phyloP scores from a whole-genome alignment of 1,139 yeast species.

The Hemisphaericaspora subhashii region DNA sequence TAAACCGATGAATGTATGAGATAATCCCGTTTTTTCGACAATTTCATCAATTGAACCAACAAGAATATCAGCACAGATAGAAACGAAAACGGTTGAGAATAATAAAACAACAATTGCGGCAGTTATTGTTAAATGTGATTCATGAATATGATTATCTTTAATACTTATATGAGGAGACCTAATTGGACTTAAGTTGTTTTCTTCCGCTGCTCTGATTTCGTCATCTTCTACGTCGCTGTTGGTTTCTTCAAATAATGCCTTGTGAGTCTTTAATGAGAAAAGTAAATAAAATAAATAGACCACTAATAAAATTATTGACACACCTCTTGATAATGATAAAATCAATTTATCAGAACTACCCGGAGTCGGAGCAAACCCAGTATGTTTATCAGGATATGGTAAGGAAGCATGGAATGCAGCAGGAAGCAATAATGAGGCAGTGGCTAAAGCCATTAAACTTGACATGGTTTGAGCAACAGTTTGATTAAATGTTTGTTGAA shows the following conservation, averaged over 20 bases:
- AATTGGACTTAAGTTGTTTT: slow-evolving; percentile 12
- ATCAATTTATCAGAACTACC: slow-evolving; percentile 51
- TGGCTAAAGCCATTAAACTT: slow-evolving; percentile 85
- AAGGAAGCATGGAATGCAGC: slow-evolving; percentile 93
- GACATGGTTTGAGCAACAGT: slow-evolving; percentile 98
- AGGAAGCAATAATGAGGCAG: slow-evolving; percentile 85
- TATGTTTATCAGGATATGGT: slow-evolving; percentile 44
- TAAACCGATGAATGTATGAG: slow-evolving; percentile 93
- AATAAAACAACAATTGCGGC: slow-evolving; percentile 53
- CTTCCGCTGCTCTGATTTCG: slow-evolving; percentile 13
- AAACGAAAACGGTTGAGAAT: slow-evolving; percentile 73
- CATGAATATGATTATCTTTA: slow-evolving; percentile 11
- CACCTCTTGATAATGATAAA: slow-evolving; percentile 79
- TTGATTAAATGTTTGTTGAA: slow-evolving; percentile 87
- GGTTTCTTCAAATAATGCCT: slow-evolving; percentile 42
- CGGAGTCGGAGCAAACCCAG: slow-evolving; percentile 36
- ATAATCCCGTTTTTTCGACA: slow-evolving; percentile 79
- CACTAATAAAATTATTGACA: slow-evolving; percentile 73
- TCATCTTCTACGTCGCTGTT: slow-evolving; percentile 25
- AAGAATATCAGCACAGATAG: slow-evolving; percentile 88
- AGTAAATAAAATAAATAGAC: slow-evolving; percentile 76
- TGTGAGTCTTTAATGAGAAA: slow-evolving; percentile 90
- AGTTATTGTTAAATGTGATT: slow-evolving; percentile 35
- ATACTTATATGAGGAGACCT: slow-evolving; percentile 1
- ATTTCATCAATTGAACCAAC: slow-evolving; percentile 91